Evolutionary conservation across 2,329 filamentous ascomycete genomes (phyloP).

Genomic region (Colletotrichum theobromicola): DNA sequence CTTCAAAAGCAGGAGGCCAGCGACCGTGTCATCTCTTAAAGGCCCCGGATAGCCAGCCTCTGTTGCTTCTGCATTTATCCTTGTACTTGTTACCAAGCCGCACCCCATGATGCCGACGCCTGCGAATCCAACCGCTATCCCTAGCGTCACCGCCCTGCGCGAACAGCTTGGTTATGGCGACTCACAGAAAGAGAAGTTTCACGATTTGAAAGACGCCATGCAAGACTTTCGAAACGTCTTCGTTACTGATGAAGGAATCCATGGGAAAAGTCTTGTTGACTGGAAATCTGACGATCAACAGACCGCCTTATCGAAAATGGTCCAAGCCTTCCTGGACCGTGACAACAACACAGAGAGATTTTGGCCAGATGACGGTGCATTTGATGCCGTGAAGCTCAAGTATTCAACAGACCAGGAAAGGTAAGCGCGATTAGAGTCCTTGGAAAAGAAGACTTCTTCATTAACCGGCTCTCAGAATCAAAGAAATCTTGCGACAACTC

Average conservation of each 20-base stretch:
- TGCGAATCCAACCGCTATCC: neutral
- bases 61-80: neutral
- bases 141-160: neutral
- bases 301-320: neutral
- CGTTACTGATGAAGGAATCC: neutral
- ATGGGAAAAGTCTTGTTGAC: neutral
- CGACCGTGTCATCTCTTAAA: accelerated
- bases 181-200: accelerated
- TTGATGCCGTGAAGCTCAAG: accelerated
- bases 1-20: accelerated
- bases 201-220: neutral
- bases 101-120: neutral
- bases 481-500: neutral
- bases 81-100: neutral
- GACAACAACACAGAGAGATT: neutral
- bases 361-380: neutral
- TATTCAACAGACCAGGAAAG: neutral
- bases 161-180: neutral
- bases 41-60: neutral
- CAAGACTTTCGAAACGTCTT: neutral
- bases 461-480: neutral
- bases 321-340: neutral
- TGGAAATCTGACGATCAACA: neutral
- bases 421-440: neutral
- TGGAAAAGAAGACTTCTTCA: neutral